Evolutionary conservation across 306 rosid species (phyloP).

Genomic region (Cucurbita pepo): DNA sequence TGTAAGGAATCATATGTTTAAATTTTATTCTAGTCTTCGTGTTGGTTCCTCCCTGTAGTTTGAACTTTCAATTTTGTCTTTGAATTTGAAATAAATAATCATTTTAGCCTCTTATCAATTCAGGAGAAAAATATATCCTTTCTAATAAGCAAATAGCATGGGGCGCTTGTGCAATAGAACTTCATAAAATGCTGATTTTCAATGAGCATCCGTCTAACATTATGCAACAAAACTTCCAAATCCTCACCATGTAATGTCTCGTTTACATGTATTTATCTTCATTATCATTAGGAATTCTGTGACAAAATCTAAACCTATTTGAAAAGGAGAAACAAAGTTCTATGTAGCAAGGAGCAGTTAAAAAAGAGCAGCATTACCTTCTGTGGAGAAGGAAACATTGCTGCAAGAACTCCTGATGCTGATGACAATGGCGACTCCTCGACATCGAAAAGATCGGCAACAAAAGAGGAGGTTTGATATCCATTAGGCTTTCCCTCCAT

Average conservation of each 20-base stretch:
- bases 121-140: background rate
- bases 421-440: constrained; percentile 20
- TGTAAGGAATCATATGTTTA: background rate
- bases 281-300: background rate
- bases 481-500: constrained; percentile 26
- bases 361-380: constrained; percentile 12
- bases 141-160: background rate
- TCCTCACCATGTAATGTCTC: background rate
- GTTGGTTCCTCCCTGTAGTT: background rate
- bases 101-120: no score
- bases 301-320: background rate
- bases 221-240: background rate
- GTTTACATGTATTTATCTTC: background rate
- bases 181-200: background rate
- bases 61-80: background rate
- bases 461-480: constrained; percentile 21
- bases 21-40: background rate
- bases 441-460: constrained; percentile 37
- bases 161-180: no score
- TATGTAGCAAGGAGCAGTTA: background rate
- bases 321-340: background rate
- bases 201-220: background rate
- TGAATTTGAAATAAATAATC: background rate
- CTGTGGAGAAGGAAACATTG: constrained; percentile 30
- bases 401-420: constrained; percentile 26